phyloP scores from a whole-genome alignment of 495 filamentous ascomycete species.

The Xylaria grammica region DNA sequence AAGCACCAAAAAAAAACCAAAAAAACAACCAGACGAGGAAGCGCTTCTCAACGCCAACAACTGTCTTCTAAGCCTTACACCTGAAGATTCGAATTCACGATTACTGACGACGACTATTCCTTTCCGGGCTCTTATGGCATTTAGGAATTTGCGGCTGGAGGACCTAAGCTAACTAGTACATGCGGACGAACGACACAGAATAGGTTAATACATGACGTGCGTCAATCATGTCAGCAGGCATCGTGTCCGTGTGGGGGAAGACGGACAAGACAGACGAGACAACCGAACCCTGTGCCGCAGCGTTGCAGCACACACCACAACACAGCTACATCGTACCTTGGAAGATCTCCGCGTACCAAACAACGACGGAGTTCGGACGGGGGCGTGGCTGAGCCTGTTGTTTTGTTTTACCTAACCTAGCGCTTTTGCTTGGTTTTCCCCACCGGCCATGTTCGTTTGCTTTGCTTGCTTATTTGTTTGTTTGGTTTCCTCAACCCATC shows the following conservation, averaged over 20 bases:
- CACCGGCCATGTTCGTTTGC: not conserved
- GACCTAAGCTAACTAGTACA: constrained; percentile 1
- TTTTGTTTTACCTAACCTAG: not conserved
- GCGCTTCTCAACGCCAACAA: not conserved
- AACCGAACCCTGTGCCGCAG: not conserved
- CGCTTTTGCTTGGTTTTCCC: not conserved
- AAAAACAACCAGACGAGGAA: not conserved
- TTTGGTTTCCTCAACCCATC: too few relatives aligned
- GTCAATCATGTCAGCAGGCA: constrained; percentile 5
- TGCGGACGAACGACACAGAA: constrained; percentile 14
- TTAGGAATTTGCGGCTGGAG: not conserved
- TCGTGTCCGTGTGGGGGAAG: not conserved
- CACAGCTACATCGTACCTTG: too few relatives aligned
- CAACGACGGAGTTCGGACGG: not conserved
- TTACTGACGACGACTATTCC: not conserved
- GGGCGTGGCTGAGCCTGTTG: constrained; percentile 1
- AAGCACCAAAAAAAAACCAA: not conserved
- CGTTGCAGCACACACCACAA: not conserved
- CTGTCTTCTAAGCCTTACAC: not conserved
- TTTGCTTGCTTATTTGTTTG: not conserved
- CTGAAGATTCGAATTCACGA: not conserved
- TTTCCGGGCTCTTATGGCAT: constrained; percentile 16
- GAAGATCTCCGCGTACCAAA: not conserved
- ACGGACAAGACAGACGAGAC: not conserved
- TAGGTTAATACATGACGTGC: not conserved